phyloP scores from a whole-genome alignment of 495 filamentous ascomycete species.

The Rhizodiscina lignyota region DNA sequence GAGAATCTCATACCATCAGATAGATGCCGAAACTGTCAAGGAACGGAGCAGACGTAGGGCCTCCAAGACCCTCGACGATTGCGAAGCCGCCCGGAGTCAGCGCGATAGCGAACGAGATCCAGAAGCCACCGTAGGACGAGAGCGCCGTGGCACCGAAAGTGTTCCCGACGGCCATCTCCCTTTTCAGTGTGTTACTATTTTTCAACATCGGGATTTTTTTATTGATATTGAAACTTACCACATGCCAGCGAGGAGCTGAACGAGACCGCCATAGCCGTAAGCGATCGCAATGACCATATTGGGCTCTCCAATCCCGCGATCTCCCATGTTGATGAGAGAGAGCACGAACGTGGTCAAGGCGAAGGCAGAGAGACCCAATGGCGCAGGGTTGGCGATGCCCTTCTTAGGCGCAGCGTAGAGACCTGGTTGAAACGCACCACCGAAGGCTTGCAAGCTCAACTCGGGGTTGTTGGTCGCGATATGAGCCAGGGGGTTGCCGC shows the following conservation, averaged over 20 bases:
- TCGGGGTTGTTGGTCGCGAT: slow-evolving; percentile 43
- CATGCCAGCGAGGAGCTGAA: slow-evolving; percentile 92
- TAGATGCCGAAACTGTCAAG: slow-evolving; percentile 67
- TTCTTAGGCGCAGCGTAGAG: slow-evolving; percentile 64
- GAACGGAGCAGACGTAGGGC: slow-evolving; percentile 25
- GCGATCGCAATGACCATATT: slow-evolving; percentile 26
- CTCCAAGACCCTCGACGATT: slow-evolving; percentile 35
- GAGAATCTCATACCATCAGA: too few species aligned
- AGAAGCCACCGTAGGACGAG: slow-evolving; percentile 96
- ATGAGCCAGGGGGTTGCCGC: slow-evolving; percentile 54
- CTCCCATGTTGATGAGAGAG: slow-evolving; percentile 63
- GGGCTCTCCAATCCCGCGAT: slow-evolving; percentile 32
- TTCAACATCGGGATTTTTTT: too few species aligned
- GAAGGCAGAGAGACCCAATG: slow-evolving; percentile 62
- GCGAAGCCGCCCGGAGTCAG: slow-evolving; percentile 64
- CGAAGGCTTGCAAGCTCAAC: slow-evolving; percentile 59
- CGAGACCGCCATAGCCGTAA: slow-evolving; percentile 46
- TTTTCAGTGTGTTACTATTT: too few species aligned
- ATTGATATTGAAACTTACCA: slow-evolving; percentile 78
- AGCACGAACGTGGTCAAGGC: slow-evolving; percentile 92
- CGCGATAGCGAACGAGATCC: slow-evolving; percentile 80
- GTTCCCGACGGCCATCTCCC: slow-evolving; percentile 96
- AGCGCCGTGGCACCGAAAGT: slow-evolving; percentile 96
- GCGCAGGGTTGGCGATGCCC: slow-evolving; percentile 49
- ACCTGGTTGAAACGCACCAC: slow-evolving; percentile 93